Evolutionary conservation across 805 yeast species (phyloP).

Genomic region (Teunomyces kruisii): DNA sequence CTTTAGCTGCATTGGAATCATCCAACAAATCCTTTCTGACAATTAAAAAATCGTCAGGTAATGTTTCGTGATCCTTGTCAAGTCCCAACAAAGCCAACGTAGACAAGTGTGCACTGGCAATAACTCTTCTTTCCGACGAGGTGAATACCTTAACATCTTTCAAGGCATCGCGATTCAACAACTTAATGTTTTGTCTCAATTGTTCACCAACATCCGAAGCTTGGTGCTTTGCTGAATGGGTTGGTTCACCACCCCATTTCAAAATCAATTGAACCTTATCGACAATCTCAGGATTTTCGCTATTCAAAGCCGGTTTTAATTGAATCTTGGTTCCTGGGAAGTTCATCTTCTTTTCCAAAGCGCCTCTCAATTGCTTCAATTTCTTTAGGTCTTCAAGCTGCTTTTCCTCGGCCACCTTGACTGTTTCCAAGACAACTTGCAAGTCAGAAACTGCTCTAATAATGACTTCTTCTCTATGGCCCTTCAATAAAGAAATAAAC

Average conservation of each 20-base stretch:
- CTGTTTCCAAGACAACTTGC: conserved; percentile 80
- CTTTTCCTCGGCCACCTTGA: conserved; percentile 75
- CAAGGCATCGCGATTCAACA: conserved; percentile 80
- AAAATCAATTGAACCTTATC: conserved; percentile 94
- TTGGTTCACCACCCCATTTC: conserved; percentile 99
- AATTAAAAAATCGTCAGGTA: conserved; percentile 75
- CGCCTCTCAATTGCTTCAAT: conserved; percentile 70
- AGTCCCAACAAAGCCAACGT: conserved; percentile 72
- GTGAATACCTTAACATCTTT: conserved; percentile 85
- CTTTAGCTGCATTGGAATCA: conserved; percentile 97
- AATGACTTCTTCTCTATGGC: conserved; percentile 94
- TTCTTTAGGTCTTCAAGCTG: conserved; percentile 79
- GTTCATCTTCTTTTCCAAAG: conserved; percentile 82
- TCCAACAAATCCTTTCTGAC: conserved; percentile 89
- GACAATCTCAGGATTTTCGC: conserved; percentile 61
- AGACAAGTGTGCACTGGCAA: conserved; percentile 88
- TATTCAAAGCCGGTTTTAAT: conserved; percentile 78
- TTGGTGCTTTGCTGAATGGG: conserved; percentile 94
- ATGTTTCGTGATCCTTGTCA: conserved; percentile 46
- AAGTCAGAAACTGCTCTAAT: conserved; percentile 87
- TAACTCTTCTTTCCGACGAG: conserved; percentile 91
- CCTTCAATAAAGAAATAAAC: conserved; percentile 83
- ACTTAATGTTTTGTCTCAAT: conserved; percentile 84
- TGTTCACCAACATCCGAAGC: conserved; percentile 96
- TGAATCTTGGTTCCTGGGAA: conserved; percentile 98